These are phyloP conservation scores for Carallia pectinifolia DNA, from an alignment of 345 rosid species.

Conservation along the genomic window DNA sequence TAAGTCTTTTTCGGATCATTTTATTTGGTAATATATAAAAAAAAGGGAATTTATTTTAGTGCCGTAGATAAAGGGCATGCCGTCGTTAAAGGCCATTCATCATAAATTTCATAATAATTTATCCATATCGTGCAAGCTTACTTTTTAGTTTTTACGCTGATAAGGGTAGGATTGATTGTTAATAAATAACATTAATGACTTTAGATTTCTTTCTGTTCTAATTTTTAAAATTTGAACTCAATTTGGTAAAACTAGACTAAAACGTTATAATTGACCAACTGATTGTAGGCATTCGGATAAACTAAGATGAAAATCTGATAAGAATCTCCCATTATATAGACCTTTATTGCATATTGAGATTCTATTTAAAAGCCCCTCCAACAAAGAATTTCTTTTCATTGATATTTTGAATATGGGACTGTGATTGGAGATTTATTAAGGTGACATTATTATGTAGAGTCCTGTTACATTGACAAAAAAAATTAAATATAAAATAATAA, in stretches of 20 bases:
- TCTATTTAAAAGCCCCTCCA: background rate
- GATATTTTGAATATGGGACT: background rate
- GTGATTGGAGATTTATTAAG: background rate
- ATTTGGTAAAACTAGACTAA: background rate
- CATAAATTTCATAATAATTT: no score
- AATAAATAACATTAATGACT: no score
- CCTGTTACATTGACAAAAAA: no score
- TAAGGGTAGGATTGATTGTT: no score
- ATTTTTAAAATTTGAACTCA: background rate
- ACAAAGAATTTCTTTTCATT: background rate
- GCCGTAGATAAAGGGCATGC: no score
- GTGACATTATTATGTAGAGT: background rate
- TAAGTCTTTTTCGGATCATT: background rate
- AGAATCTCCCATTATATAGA: constrained; percentile 19
- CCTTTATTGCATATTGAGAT: constrained; percentile 18
- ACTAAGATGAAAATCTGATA: constrained; percentile 4
- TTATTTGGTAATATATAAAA: background rate
- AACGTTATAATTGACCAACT: background rate
- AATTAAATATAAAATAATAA: no score
- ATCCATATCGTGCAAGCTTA: no score
- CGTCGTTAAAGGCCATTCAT: no score
- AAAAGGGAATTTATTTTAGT: no score
- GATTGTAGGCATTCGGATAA: background rate
- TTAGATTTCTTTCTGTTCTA: background rate
- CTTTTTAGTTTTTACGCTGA: no score